phyloP scores from a whole-genome alignment of 495 filamentous ascomycete genomes.

The Hyaloscypha hepaticicola region DNA sequence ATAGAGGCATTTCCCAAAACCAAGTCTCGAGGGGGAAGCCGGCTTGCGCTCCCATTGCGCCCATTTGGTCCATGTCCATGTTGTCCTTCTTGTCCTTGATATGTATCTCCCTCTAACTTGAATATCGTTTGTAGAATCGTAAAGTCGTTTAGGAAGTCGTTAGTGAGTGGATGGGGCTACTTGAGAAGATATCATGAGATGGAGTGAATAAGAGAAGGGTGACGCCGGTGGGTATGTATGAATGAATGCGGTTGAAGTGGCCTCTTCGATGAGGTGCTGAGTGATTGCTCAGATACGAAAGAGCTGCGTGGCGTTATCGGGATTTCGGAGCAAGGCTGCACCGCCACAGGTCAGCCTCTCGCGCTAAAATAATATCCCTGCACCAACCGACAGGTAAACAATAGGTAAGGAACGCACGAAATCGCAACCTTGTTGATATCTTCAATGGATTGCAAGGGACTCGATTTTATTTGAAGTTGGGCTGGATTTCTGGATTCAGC shows the following conservation, averaged over 20 bases:
- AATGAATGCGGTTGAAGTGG: constrained; percentile 7
- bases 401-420: not conserved
- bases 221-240: not conserved
- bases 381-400: not conserved
- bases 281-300: not conserved
- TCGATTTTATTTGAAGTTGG: not conserved
- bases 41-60: constrained; percentile 47
- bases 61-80: constrained; percentile 64
- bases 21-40: constrained; percentile 90
- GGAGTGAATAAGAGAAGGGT: not conserved
- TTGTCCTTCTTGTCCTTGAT: not conserved
- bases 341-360: constrained; percentile 5
- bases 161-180: too few relatives aligned
- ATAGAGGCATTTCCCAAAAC: constrained; percentile 75
- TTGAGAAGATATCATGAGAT: not conserved
- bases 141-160: not conserved
- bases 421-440: not conserved
- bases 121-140: not conserved
- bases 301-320: constrained; percentile 10
- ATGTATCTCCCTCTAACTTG: not conserved
- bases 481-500: too few relatives aligned
- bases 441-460: not conserved
- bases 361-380: not conserved
- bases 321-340: not conserved
- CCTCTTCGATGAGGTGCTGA: constrained; percentile 9